Base-by-base conservation (phyloP, 148 eudicot genomes). In the Spergularia bocconei region DNA sequence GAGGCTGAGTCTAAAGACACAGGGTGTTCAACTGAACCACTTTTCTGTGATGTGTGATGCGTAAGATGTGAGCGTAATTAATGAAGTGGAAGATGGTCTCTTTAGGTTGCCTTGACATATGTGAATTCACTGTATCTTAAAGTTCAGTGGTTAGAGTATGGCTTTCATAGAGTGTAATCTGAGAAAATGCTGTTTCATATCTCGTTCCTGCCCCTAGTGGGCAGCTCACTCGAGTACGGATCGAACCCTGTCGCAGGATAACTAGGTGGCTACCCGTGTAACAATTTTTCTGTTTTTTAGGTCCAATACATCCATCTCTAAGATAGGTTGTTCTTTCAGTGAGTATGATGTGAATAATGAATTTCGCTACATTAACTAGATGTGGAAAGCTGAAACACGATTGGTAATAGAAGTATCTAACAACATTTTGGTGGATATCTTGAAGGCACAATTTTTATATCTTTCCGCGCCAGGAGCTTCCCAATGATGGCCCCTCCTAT, bases 381-480 rank as follows among this genome's bases (percentile, higher is more conserved):
- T 71, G 15, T 23, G 44, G n/a, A 15, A 19, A 59, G 11, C 7
- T 59, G 29, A 19, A 59, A 9, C 20, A 7, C 33, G 20, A 7
- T 59, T 59, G 63, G 63, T 19, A 9, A 44, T 44, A 59, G 19
- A 59, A 59, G 8, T 10, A 7, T 64, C 53, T 66, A 38, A 58
- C 54, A 59, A 41, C 61, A 62, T 29, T 54, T 15, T 57, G 71
- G 33, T 53, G 20, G 39, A 55, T 65, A 68, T 56, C 11, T 83
- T 19, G 25, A 87, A 95, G 99, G 85, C 92, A 95, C 88, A 95
- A 95, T 65, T 95, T 90, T 69, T 95, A 86, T 78, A 79, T 92
- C 51, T 95, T 95, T 84, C 99, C 97, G 29, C 92, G 96, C 51
- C 88, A 92, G 80, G 97, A 90, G 84, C 81, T 90, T 79, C 78